A percentile compares a stretch with the other conserved stretches of the same genome.
These are phyloP conservation scores for Austroboletus niveus DNA, from an alignment of 1,284 basidiomycete species.

Conservation along the genomic window DNA sequence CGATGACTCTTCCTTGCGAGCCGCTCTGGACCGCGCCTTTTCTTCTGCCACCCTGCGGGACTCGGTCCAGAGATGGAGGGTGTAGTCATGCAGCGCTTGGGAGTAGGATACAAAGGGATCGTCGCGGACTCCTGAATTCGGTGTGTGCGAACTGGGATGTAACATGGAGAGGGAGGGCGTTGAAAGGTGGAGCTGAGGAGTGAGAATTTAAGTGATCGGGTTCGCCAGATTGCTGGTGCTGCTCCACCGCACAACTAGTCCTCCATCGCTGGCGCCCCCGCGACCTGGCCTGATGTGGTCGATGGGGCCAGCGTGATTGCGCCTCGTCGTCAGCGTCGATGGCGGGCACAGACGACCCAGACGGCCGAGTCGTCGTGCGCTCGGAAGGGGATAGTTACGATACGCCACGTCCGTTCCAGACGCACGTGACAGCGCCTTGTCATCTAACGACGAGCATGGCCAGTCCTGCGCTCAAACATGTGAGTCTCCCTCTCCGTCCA, in stretches of 20 bases:
- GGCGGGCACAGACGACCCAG: too few relatives aligned
- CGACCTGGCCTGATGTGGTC: background rate
- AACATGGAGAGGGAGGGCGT: constrained; percentile 14
- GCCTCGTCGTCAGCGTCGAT: background rate
- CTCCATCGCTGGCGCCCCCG: background rate
- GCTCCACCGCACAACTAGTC: constrained; percentile 25
- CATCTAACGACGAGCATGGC: constrained; percentile 42
- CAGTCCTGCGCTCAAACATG: constrained; percentile 55
- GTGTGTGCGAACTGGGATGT: constrained; percentile 9
- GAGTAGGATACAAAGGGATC: constrained; percentile 56
- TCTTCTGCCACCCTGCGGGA: constrained; percentile 60
- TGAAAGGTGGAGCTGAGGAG: constrained; percentile 9
- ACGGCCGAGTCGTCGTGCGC: background rate
- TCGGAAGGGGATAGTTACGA: background rate
- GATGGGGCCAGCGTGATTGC: too few relatives aligned
- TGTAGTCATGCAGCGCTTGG: constrained; percentile 64
- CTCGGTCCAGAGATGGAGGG: constrained; percentile 64
- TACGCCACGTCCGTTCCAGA: background rate
- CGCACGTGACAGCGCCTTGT: constrained; percentile 10
- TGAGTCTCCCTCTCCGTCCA: constrained; percentile 26
- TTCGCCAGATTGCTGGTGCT: constrained; percentile 18
- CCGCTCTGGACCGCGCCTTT: constrained; percentile 35
- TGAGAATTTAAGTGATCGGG: constrained; percentile 27
- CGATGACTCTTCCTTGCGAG: constrained; percentile 26
- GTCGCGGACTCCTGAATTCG: constrained; percentile 6